Evolutionary conservation across 1,284 basidiomycete genomes (phyloP), one percentile per base, ranked within the genome.

Genomic region (Wallemia hederae): DNA sequence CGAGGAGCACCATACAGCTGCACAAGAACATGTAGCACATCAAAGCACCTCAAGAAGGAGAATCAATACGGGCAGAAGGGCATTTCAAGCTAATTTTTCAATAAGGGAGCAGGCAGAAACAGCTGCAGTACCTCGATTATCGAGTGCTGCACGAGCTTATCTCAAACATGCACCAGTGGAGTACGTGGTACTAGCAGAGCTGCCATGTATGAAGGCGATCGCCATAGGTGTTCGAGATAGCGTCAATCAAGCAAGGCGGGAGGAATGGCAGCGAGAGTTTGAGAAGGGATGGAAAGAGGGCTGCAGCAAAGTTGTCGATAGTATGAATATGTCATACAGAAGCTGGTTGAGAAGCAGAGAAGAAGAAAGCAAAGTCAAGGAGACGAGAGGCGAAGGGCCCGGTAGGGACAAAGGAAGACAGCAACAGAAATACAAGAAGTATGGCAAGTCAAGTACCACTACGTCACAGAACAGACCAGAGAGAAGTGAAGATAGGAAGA

Each of bases 211-310:
- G 26, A 66, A 66, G 58, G 66, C 69, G 1, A 59, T 73, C 7
- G 67, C 65, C 7, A 67, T 72, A 24, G 72, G 72, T 49, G 72
- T 71, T 1, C 71, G 72, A 61, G 69, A 67, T 2, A 58, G 59
- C 1, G 33, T 72, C 1, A 63, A 66, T 0, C 39, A 63, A 9
- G 59, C 63, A 24, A 67, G 67, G 60, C 29, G 61, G 11, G 33
- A 28, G n/a, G 65, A 67, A 25, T 73, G 72, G 72, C 66, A 69
- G 31, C 61, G 64, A 22, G 65, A 70, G 39, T 72, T 72, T 55
- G 67, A 72, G 34, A 58, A 61, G 1, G 72, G 71, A 5, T 73
- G 71, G 71, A 65, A 64, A 33, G 69, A 70, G 7, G 70, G 70
- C 7, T 60, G 71, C n/a, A 49, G n/a, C n/a, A 49, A 49, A n/a